These are phyloP conservation scores for Leccinellum rugosiceps DNA, from an alignment of 768 basidiomycete genomes.

Conservation along the genomic window DNA sequence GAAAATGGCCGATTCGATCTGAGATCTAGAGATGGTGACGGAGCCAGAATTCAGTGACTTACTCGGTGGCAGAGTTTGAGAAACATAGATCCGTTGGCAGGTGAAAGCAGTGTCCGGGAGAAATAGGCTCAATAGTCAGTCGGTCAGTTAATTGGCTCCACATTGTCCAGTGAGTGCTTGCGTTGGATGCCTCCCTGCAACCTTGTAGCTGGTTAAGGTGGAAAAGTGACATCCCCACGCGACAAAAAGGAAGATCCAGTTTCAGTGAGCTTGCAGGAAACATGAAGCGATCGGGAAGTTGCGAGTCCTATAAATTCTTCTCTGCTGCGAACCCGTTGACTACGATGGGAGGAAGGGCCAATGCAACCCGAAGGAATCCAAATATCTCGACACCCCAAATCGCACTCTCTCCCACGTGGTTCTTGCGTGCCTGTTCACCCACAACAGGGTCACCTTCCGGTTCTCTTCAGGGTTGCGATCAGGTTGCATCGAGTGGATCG, in stretches of 20 bases:
- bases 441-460: slow-evolving; percentile 8
- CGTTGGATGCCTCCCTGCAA: neutral
- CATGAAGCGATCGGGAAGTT: slow-evolving; percentile 20
- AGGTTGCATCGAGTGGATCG: slow-evolving; percentile 11
- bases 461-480: slow-evolving; percentile 12
- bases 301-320: slow-evolving; percentile 15
- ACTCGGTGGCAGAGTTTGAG: slow-evolving; percentile 22
- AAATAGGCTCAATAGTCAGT: slow-evolving; percentile 15
- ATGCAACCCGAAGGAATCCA: slow-evolving; percentile 9
- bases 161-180: slow-evolving; percentile 8
- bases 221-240: slow-evolving; percentile 7
- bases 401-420: slow-evolving; percentile 24
- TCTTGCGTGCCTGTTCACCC: slow-evolving; percentile 21
- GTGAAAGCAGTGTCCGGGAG: slow-evolving; percentile 22
- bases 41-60: slow-evolving; percentile 14
- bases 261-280: slow-evolving; percentile 5
- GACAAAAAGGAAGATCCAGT: slow-evolving; percentile 16
- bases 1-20: slow-evolving; percentile 28
- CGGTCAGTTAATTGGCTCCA: slow-evolving; percentile 1
- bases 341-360: slow-evolving; percentile 12
- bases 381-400: slow-evolving; percentile 18
- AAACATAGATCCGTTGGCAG: slow-evolving; percentile 31
- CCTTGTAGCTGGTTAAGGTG: neutral
- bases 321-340: slow-evolving; percentile 8
- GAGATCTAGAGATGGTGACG: slow-evolving; percentile 32